Percentiles rank a stretch among this genome's conserved stretches.
Evolutionary conservation across 345 rosid genomes (phyloP).

Genomic region (Dimocarpus longan): DNA sequence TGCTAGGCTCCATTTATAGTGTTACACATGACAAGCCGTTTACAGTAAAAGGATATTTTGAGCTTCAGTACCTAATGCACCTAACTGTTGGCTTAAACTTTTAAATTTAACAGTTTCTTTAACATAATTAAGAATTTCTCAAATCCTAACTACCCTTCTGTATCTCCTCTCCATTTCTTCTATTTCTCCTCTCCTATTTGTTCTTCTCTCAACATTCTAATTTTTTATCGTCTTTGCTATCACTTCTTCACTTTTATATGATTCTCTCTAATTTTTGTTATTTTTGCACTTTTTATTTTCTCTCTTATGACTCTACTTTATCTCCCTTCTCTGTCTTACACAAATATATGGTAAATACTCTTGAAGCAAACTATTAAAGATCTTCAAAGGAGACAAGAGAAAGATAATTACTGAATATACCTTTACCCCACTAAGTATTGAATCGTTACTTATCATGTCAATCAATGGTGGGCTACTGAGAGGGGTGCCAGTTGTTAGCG

Average conservation of each 20-base stretch:
- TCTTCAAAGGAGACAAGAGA: neutral
- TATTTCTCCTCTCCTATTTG: neutral
- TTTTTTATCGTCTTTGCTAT: neutral
- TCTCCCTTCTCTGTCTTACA: neutral
- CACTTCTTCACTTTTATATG: neutral
- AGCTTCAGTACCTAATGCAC: no score
- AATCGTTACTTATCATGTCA: constrained; percentile 94
- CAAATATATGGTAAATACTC: neutral
- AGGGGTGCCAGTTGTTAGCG: constrained; percentile 79
- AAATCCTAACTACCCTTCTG: no score
- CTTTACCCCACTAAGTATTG: constrained; percentile 87
- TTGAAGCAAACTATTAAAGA: neutral
- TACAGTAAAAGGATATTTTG: no score
- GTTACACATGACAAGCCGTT: no score
- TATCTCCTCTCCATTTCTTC: neutral
- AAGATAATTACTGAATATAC: constrained; percentile 36
- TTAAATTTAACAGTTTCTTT: no score
- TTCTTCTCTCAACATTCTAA: neutral
- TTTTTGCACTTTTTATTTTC: neutral
- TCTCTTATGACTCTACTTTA: neutral
- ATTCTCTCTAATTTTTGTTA: neutral
- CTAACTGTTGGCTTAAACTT: no score
- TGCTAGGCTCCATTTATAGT: no score
- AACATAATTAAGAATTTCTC: no score
- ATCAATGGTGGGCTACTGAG: constrained; percentile 81